These are phyloP conservation scores for Fusarium neocosmosporiellum DNA, from an alignment of 2,329 filamentous ascomycete genomes.

Conservation along the genomic window DNA sequence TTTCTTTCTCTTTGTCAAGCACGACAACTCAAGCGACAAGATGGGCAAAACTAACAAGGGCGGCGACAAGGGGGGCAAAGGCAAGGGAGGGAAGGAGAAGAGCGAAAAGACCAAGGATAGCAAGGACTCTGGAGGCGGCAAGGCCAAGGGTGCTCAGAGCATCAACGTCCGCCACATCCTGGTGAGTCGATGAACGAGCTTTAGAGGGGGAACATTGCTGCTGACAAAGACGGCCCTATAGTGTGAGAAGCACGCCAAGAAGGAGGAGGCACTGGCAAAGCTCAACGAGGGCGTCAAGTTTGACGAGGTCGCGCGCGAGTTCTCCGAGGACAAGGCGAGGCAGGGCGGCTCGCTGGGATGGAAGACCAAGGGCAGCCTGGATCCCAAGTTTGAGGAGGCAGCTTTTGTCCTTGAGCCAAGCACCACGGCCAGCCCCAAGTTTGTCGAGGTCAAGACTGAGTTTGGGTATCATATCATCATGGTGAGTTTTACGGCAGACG, in stretches of 20 bases:
- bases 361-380: constrained; percentile 75
- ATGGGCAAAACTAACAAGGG: constrained; percentile 50
- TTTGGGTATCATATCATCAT: constrained; percentile 87
- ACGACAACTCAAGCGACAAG: constrained; percentile 16
- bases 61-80: constrained; percentile 57
- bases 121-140: constrained; percentile 50
- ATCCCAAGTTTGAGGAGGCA: constrained; percentile 77
- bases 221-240: constrained; percentile 43
- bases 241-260: constrained; percentile 82
- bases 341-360: constrained; percentile 78
- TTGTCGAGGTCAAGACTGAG: constrained; percentile 77
- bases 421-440: constrained; percentile 71
- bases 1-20: constrained; percentile 11
- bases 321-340: constrained; percentile 81
- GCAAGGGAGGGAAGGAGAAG: constrained; percentile 38
- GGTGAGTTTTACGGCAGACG: constrained; percentile 57
- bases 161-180: constrained; percentile 83
- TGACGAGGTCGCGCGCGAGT: constrained; percentile 78
- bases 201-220: not conserved
- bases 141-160: constrained; percentile 68
- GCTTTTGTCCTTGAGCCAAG: constrained; percentile 77
- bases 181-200: constrained; percentile 49
- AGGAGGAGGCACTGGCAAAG: constrained; percentile 79
- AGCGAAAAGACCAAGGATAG: constrained; percentile 34
- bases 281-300: constrained; percentile 76